Evolutionary conservation across 2,329 filamentous ascomycete species (phyloP), one percentile per base, ranked within the genome.

Genomic region (Nigrospora osmanthi): DNA sequence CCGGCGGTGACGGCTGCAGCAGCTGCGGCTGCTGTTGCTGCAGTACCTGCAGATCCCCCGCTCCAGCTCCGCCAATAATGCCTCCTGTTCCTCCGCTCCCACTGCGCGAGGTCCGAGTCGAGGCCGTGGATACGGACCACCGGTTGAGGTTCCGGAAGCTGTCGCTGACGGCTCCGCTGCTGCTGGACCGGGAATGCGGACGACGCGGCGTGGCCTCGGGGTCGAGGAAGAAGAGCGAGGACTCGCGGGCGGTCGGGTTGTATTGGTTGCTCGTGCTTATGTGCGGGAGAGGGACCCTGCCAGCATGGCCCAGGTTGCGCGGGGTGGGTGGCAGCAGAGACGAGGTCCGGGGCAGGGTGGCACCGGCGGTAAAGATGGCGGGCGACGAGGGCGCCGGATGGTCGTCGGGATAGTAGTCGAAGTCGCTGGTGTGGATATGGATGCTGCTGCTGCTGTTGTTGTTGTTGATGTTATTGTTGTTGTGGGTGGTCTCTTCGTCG

Each of bases 71-170:
- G 45, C 35, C n/a, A 19, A 16, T 4, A 32, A 44, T 28, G 23
- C 23, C 23, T 28, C 23, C 23, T 28, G 23, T 28, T 7, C 23
- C 23, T 28, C 13, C 42, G 48, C 43, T 54, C 54, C 49, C 23
- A 28, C 55, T 52, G 38, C 54, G 52, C 39, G 71, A 73, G 34
- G 66, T 61, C 50, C 64, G 68, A 48, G 69, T 77, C 36, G 74
- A 77, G 10, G 63, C 58, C 42, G 74, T 75, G 13, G 75, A 78
- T 16, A 66, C 62, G 36, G 74, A 76, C 73, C 73, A 76, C 55
- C 73, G 69, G 55, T 77, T 72, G 48, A 73, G 64, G 50, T 70
- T 71, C 56, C 68, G 70, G 35, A 71, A 65, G 38, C 65, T 61
- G 46, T 75, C 71, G 55, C 63, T 69, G 49, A 63, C 46, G 19